Evolutionary conservation across 2,329 filamentous ascomycete genomes (phyloP).

Genomic region (Tolypocladium guangdongense): DNA sequence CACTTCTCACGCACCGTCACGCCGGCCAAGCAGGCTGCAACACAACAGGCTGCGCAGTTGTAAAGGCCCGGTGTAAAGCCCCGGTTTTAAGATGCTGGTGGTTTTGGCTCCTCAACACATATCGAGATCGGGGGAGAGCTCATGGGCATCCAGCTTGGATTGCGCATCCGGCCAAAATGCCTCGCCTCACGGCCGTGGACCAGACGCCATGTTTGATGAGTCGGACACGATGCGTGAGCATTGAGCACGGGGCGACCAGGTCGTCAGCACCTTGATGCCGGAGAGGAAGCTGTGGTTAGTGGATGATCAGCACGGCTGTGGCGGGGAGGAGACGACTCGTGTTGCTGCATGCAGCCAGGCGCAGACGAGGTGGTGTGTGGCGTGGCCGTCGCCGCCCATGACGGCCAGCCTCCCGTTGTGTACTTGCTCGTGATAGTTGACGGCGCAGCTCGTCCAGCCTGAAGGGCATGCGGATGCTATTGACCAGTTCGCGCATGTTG

Average conservation of each 20-base stretch:
- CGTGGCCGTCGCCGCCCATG: not conserved
- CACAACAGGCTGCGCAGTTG: not conserved
- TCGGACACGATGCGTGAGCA: not conserved
- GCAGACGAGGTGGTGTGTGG: not conserved
- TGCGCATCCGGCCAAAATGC: not conserved
- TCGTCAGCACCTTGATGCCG: too few relatives aligned
- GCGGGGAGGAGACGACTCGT: not conserved
- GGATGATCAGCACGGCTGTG: not conserved
- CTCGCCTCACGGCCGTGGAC: not conserved
- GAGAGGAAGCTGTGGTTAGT: not conserved
- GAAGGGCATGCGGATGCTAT: not conserved
- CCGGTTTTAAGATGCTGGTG: not conserved
- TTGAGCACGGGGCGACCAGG: too few relatives aligned
- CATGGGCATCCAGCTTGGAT: not conserved
- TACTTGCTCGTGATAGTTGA: too few relatives aligned
- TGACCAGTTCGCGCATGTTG: not conserved
- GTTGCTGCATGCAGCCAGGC: not conserved
- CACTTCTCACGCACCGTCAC: not conserved
- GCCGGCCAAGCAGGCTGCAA: not conserved
- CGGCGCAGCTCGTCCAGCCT: not conserved
- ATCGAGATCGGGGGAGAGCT: not conserved
- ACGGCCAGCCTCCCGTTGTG: not conserved
- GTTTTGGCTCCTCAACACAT: not conserved
- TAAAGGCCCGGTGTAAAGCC: not conserved
- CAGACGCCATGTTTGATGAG: not conserved